Percentiles rank a stretch among this genome's conserved stretches.
Conservation (phyloP, 2,329 filamentous ascomycete species). For the Pyricularia grisea region DNA sequence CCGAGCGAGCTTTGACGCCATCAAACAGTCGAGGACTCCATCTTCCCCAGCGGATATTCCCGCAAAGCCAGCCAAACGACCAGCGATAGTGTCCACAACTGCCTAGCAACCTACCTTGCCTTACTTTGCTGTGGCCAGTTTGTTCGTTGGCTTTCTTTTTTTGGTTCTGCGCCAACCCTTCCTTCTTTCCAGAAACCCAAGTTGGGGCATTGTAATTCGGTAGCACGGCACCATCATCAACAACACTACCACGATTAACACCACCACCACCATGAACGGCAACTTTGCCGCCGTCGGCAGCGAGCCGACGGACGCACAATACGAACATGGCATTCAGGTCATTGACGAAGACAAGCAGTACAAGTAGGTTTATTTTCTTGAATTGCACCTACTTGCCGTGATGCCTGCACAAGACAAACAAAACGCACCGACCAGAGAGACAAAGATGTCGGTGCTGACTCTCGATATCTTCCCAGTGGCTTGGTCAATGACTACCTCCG, state of each 20-base stretch:
- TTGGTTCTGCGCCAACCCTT: neutral
- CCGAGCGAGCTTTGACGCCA: neutral
- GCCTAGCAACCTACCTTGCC: neutral
- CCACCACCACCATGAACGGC: constrained; percentile 53
- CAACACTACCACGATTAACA: neutral
- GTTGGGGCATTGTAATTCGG: neutral
- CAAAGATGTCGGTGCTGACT: neutral
- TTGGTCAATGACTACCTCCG: constrained; percentile 76
- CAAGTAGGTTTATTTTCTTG: constrained; percentile 55
- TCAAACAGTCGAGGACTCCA: neutral
- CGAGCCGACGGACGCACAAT: constrained; percentile 54
- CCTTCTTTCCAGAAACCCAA: neutral
- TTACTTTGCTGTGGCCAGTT: neutral
- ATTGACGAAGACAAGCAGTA: constrained; percentile 95
- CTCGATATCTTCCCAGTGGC: constrained; percentile 36
- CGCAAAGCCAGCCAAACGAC: neutral
- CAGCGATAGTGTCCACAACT: neutral
- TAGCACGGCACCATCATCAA: neutral
- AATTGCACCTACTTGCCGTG: neutral
- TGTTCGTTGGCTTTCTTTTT: neutral
- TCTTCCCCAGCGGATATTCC: neutral
- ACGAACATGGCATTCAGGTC: constrained; percentile 92
- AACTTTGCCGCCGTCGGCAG: constrained; percentile 70
- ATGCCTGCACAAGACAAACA: neutral
- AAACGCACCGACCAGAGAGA: neutral